These are phyloP conservation scores for Kodamaea laetipori DNA, from an alignment of 805 yeast species.

Conservation along the genomic window DNA sequence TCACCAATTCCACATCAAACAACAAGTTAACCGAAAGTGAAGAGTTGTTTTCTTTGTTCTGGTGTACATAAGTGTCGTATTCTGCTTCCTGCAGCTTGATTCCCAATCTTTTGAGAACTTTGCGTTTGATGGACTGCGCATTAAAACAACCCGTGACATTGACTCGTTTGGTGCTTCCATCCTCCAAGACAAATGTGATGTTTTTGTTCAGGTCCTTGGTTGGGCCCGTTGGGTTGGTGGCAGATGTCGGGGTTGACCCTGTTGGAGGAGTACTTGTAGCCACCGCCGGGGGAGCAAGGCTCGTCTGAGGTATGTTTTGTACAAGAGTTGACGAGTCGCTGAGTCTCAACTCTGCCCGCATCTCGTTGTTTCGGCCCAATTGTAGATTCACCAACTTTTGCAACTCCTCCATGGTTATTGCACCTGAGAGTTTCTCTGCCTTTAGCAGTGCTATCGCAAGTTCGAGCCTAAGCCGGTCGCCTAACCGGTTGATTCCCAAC, in stretches of 20 bases:
- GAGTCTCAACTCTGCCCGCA: slow-evolving; percentile 5
- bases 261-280: slow-evolving; percentile 4
- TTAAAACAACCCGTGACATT: slow-evolving; percentile 79
- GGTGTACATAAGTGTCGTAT: slow-evolving; percentile 63
- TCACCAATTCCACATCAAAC: slow-evolving; percentile 77
- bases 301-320: slow-evolving; percentile 4
- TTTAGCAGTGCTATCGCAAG: slow-evolving; percentile 54
- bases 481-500: slow-evolving; percentile 73
- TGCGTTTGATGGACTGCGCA: slow-evolving; percentile 74
- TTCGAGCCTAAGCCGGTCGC: slow-evolving; percentile 76
- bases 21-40: slow-evolving; percentile 42
- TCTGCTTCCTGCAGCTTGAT: slow-evolving; percentile 44
- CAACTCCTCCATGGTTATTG: slow-evolving; percentile 29
- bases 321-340: slow-evolving; percentile 6
- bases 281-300: slow-evolving; percentile 2
- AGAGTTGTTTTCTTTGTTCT: slow-evolving; percentile 7
- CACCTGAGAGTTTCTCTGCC: slow-evolving; percentile 27
- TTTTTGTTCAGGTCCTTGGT: slow-evolving; percentile 30
- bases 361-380: slow-evolving; percentile 12
- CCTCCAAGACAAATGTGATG: slow-evolving; percentile 71
- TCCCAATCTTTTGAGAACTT: slow-evolving; percentile 61
- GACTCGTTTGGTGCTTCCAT: slow-evolving; percentile 68
- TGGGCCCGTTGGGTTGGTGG: slow-evolving; percentile 7
- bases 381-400: slow-evolving; percentile 22
- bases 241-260: background rate